Conservation (phyloP, 148 eudicot genomes). For the Pouteria glomerata region DNA sequence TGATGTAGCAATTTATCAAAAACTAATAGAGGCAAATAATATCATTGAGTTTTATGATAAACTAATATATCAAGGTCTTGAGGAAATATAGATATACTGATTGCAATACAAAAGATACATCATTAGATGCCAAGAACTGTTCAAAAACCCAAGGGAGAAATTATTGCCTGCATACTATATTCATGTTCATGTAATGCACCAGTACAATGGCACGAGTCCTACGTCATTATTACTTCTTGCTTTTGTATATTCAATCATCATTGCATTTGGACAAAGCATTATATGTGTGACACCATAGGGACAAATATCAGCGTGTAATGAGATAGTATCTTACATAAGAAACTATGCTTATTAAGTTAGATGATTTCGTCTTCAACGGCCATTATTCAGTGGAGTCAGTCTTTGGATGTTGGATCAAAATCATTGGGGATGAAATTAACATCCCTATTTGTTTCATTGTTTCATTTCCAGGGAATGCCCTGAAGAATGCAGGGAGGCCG, state of each 20-base stretch:
- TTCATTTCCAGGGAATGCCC: conserved; percentile 71
- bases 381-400: not conserved
- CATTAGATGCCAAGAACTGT: not conserved
- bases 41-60: no score
- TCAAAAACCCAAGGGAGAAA: not conserved
- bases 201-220: no score
- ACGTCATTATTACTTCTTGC: not conserved
- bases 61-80: no score
- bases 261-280: not conserved
- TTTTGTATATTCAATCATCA: not conserved
- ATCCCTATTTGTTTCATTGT: not conserved
- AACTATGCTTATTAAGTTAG: conserved; percentile 4
- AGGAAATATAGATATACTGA: no score
- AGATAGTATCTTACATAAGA: not conserved
- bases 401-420: not conserved
- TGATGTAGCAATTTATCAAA: no score
- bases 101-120: not conserved
- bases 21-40: no score
- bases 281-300: not conserved
- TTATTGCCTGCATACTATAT: not conserved
- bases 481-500: conserved; percentile 86
- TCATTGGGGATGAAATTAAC: not conserved
- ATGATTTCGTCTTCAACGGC: not conserved
- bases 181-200: no score
- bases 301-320: not conserved